Conservation (phyloP, 495 filamentous ascomycete genomes). For the Glarea lozoyensis region DNA sequence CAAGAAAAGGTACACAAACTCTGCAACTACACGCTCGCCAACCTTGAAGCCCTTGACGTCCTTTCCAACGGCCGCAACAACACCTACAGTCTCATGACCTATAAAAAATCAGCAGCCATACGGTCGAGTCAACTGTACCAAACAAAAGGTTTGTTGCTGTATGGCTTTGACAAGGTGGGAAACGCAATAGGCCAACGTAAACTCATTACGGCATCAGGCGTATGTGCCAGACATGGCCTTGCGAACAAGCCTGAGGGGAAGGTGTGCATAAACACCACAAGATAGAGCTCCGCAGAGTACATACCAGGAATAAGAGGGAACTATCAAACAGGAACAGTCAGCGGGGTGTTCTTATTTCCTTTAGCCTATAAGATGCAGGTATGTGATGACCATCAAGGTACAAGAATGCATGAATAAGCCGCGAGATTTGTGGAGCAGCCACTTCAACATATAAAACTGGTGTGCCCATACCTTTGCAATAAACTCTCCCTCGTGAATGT, state of each 20-base stretch:
- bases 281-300: not conserved
- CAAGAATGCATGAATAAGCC: not conserved
- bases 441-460: conserved; percentile 14
- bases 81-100: conserved; percentile 50
- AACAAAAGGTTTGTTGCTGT: too few species aligned
- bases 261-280: too few species aligned
- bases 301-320: conserved; percentile 49
- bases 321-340: conserved; percentile 18
- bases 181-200: too few species aligned
- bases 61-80: conserved; percentile 40
- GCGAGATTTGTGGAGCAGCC: conserved; percentile 1
- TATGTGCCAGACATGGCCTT: too few species aligned
- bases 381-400: conserved; percentile 6
- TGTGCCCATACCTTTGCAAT: conserved; percentile 42
- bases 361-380: conserved; percentile 4
- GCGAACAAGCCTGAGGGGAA: too few species aligned
- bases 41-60: conserved; percentile 54
- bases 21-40: conserved; percentile 55
- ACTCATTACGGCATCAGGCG: too few species aligned
- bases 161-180: too few species aligned
- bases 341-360: conserved; percentile 1
- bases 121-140: conserved; percentile 11
- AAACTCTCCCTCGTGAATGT: conserved; percentile 60
- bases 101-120: conserved; percentile 29
- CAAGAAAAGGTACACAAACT: conserved; percentile 19